Percentiles rank a stretch among this genome's conserved stretches.
Conservation (phyloP, 169 alveolate species). For the Plasmodium knowlesi region DNA sequence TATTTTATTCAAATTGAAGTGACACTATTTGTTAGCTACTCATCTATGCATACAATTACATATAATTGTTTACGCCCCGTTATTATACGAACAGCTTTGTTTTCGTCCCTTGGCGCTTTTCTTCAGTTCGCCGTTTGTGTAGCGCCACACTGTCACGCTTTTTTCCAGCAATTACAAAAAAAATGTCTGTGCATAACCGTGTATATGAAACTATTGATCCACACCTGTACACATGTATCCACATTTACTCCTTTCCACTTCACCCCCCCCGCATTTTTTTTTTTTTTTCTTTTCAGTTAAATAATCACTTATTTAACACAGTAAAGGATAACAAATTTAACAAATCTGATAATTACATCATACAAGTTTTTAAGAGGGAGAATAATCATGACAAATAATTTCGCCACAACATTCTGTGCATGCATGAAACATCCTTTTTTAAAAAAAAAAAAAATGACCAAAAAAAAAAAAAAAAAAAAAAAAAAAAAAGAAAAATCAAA, state of each 20-base stretch:
- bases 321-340: conserved; percentile 53
- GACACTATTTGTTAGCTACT: neutral
- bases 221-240: neutral
- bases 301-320: conserved; percentile 39
- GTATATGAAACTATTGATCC: neutral
- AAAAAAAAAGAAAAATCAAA: neutral
- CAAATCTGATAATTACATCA: conserved; percentile 63
- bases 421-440: conserved; percentile 42
- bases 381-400: conserved; percentile 6
- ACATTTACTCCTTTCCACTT: neutral
- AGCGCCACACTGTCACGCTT: neutral
- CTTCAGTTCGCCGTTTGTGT: neutral
- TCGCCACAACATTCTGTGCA: conserved; percentile 22
- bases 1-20: neutral
- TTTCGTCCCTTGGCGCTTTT: neutral
- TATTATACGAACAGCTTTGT: neutral
- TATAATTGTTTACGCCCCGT: neutral
- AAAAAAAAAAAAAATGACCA: conserved; percentile 41
- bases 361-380: conserved; percentile 66
- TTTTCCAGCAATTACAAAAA: neutral
- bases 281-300: conserved; percentile 51
- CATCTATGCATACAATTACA: neutral
- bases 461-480: conserved; percentile 15
- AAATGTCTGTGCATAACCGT: neutral
- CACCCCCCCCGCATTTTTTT: neutral